Percentiles rank a stretch among this genome's conserved stretches.
Evolutionary conservation across 768 basidiomycete genomes (phyloP).

Genomic region (Lactifluus echinatus): DNA sequence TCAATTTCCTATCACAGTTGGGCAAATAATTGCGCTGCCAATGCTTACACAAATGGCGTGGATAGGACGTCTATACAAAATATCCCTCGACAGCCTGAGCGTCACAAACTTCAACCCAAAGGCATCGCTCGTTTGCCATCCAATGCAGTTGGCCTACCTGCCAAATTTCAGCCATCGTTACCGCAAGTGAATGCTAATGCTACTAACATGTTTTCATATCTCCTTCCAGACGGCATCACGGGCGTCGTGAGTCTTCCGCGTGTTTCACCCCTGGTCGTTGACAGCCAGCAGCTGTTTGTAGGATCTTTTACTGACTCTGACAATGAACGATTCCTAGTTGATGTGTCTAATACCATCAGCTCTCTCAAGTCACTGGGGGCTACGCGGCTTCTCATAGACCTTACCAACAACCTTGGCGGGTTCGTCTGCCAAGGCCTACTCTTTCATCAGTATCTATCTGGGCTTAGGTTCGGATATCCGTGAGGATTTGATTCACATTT

Average conservation of each 20-base stretch:
- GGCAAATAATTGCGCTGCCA: slow-evolving; percentile 51
- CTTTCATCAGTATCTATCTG: slow-evolving; percentile 51
- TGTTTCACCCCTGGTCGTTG: background rate
- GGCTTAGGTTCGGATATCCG: slow-evolving; percentile 45
- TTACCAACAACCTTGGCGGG: slow-evolving; percentile 55
- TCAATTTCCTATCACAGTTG: slow-evolving; percentile 35
- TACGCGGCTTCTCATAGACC: slow-evolving; percentile 45
- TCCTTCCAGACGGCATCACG: slow-evolving; percentile 49
- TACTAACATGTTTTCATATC: slow-evolving; percentile 47
- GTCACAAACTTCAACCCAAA: slow-evolving; percentile 21
- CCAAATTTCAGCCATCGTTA: slow-evolving; percentile 41
- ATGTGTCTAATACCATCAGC: slow-evolving; percentile 37
- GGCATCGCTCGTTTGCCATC: slow-evolving; percentile 33
- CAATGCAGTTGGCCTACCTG: slow-evolving; percentile 40
- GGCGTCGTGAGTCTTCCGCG: slow-evolving; percentile 40
- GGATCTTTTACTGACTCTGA: slow-evolving; percentile 46
- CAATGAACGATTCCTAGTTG: slow-evolving; percentile 39
- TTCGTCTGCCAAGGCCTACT: slow-evolving; percentile 57
- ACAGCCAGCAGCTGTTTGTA: slow-evolving; percentile 42
- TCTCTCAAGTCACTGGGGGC: slow-evolving; percentile 42
- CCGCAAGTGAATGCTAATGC: slow-evolving; percentile 38
- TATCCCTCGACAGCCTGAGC: background rate
- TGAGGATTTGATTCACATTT: slow-evolving; percentile 25
- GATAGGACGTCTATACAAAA: slow-evolving; percentile 29
- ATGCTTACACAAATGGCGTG: slow-evolving; percentile 41